These are phyloP conservation scores for Toxicodendron radicans DNA, from an alignment of 345 rosid species.

Conservation along the genomic window DNA sequence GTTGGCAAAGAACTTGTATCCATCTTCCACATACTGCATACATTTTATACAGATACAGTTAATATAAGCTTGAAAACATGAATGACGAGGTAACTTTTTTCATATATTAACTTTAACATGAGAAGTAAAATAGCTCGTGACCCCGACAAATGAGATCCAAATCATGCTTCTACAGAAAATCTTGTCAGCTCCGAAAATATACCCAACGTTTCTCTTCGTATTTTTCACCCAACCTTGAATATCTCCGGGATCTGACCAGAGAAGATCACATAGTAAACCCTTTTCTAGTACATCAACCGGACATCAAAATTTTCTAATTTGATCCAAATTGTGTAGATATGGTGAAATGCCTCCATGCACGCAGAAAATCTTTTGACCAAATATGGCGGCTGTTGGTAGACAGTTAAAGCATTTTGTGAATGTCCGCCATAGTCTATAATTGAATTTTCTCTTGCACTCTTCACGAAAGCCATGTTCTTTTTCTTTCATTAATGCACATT, in stretches of 20 bases:
- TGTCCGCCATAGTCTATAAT: conserved; percentile 62
- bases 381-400: conserved; percentile 57
- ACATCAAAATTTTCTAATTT: conserved; percentile 56
- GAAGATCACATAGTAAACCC: conserved; percentile 74
- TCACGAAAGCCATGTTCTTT: conserved; percentile 63
- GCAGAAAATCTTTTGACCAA: conserved; percentile 78
- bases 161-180: no score
- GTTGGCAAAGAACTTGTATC: no score
- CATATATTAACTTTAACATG: no score
- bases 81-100: no score
- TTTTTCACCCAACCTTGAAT: conserved; percentile 58
- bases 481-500: conserved; percentile 67
- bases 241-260: conserved; percentile 81
- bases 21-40: no score
- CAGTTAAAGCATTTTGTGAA: conserved; percentile 57
- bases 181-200: no score
- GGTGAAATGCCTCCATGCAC: conserved; percentile 88
- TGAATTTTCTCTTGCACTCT: conserved; percentile 69
- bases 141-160: no score
- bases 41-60: no score
- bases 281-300: conserved; percentile 67
- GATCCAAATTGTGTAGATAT: conserved; percentile 54
- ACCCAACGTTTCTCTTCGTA: conserved; percentile 41
- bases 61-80: no score
- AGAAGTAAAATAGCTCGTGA: no score